Base-by-base conservation (phyloP, 1,139 yeast genomes). In the Zhuliangozyma blackwelliae region DNA sequence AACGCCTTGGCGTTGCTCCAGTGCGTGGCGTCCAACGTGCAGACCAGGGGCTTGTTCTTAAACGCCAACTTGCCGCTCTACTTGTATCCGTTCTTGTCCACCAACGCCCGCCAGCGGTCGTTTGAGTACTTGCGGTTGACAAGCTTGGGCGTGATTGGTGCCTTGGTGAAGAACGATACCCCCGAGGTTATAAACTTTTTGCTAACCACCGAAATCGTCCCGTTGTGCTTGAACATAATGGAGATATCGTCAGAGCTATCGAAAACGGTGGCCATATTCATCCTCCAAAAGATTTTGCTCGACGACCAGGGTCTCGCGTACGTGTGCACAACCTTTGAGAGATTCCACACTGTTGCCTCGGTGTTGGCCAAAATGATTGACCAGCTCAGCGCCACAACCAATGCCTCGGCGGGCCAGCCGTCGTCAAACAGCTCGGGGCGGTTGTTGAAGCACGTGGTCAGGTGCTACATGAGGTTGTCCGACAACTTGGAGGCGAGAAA, bases 101-200 rank as follows among this genome's bases (percentile, higher is more conserved):
- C 97, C 5, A 86, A 87, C 45, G 87, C 96, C 29, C 83, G 92
- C 55, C 90, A 89, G 49, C 74, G 96, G 48, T 87, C 96, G 10
- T 92, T 90, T 65, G 98, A 92, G 61, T 92, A 92, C 58, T 72
- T 92, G 50, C 73, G 98, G 46, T 72, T 92, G 44, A 92, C 98
- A 1, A 85, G 96, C 40, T 75, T 92, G 43, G 98, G 98, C 27
- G 97, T 92, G 5, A 87, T 92, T 57, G 98, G 98, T 12, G 98
- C 98, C 0, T 68, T 92, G 42, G 98, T 92, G 23, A 92, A 92
- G 53, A 90, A 90, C 58, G 98, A 92, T 55, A 86, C 96, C 3
- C 89, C 96, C 10, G 97, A 92, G 51, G 98, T 92, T 35, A 90
- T 92, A 44, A 84, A 85, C 45, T 92, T 92, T 55, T 66, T 92